These are phyloP conservation scores for Phytophthora capsici DNA, from an alignment of 352 stramenopile genomes.

Conservation along the genomic window DNA sequence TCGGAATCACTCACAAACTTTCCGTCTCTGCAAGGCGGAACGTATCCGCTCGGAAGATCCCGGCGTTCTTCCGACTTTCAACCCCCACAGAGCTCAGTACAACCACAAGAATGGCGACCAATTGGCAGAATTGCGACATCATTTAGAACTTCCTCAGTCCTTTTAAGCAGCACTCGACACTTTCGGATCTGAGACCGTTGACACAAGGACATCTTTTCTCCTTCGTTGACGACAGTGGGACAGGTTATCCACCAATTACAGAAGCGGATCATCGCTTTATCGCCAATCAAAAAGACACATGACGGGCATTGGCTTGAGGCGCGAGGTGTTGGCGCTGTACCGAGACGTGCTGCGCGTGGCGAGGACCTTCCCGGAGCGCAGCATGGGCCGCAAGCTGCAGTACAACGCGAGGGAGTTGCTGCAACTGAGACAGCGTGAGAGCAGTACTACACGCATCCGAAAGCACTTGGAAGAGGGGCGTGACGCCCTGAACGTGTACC, in stretches of 20 bases:
- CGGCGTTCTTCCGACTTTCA: constrained; percentile 11
- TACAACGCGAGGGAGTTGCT: constrained; percentile 82
- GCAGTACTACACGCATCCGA: constrained; percentile 43
- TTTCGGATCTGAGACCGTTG: constrained; percentile 15
- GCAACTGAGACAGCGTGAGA: constrained; percentile 61
- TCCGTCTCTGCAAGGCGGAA: constrained; percentile 24
- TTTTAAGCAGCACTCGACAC: constrained; percentile 24
- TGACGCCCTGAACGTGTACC: constrained; percentile 67
- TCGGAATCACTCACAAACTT: constrained; percentile 14
- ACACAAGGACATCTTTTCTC: not conserved
- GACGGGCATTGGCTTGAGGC: constrained; percentile 38
- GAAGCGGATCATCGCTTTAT: not conserved
- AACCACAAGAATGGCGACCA: constrained; percentile 22
- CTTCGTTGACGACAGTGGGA: constrained; percentile 10
- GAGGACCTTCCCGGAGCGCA: constrained; percentile 60
- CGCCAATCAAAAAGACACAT: constrained; percentile 27
- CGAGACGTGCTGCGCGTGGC: constrained; percentile 59
- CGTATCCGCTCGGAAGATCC: constrained; percentile 26
- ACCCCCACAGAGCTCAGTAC: constrained; percentile 17
- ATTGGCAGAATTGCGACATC: constrained; percentile 18
- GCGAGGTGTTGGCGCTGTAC: constrained; percentile 70
- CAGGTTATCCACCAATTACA: constrained; percentile 17
- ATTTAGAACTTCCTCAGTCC: not conserved
- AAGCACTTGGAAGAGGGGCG: constrained; percentile 57
- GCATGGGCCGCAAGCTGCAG: constrained; percentile 71